Percentiles rank a stretch among this genome's conserved stretches.
phyloP scores from a whole-genome alignment of 140 eudicot genomes.

The Bidens hawaiensis region DNA sequence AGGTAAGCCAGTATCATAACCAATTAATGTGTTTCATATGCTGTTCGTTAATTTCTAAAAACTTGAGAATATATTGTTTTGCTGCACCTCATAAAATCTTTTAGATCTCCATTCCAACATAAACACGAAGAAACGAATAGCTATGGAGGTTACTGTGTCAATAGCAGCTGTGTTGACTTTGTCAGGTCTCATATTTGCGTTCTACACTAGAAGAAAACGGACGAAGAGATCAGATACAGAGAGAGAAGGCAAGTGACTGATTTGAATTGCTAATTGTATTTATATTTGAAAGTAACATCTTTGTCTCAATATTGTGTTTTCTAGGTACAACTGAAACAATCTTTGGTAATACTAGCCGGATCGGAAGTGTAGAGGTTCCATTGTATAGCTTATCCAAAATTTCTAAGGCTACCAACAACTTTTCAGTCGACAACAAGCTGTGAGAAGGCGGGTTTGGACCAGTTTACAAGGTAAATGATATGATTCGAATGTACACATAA shows the following conservation, averaged over 20 bases:
- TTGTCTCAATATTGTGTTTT: not conserved
- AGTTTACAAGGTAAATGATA: not conserved
- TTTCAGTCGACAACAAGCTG: not conserved
- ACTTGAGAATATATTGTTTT: not conserved
- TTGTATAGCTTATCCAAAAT: not conserved
- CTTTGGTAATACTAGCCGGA: not conserved
- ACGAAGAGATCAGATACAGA: not conserved
- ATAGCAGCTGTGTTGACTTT: not conserved
- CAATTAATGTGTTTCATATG: not conserved
- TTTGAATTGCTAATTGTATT: too few relatives aligned
- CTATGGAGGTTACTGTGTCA: not conserved
- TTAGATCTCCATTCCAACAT: not conserved
- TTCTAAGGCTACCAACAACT: not conserved
- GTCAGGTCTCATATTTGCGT: not conserved
- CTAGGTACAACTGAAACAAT: too few relatives aligned
- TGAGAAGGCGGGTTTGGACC: not conserved
- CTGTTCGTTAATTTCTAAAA: not conserved
- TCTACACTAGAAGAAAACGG: constrained; percentile 1
- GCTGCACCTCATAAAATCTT: not conserved
- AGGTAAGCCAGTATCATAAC: not conserved
- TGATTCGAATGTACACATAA: not conserved
- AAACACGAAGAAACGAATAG: not conserved
- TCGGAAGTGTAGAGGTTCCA: not conserved
- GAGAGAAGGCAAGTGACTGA: not conserved
- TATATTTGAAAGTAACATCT: not conserved